These are phyloP conservation scores for Pseudogymnoascus sp. DNA, from an alignment of 2,329 filamentous ascomycete species.

Conservation along the genomic window DNA sequence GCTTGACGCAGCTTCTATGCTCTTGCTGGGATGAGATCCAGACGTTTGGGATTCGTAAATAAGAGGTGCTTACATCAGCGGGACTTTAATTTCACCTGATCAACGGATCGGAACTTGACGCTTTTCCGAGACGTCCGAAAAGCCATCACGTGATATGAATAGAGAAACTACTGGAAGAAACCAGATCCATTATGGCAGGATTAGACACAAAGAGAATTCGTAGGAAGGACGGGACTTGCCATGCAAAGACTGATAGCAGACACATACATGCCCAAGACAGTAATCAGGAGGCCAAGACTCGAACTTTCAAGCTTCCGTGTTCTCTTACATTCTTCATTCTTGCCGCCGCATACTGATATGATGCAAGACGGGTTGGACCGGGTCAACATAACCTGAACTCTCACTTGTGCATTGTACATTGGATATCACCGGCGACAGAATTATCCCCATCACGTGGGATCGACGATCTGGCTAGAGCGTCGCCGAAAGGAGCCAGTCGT, in stretches of 20 bases:
- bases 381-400: neutral
- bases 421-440: neutral
- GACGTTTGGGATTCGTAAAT: neutral
- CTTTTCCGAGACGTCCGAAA: neutral
- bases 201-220: neutral
- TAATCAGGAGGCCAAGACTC: neutral
- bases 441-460: neutral
- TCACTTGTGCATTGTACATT: neutral
- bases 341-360: too few relatives aligned
- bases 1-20: neutral
- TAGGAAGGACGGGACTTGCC: neutral
- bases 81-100: neutral
- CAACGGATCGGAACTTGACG: neutral
- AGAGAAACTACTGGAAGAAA: conserved; percentile 1
- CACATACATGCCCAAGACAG: neutral
- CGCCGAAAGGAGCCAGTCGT: neutral
- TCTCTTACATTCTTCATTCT: neutral
- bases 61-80: neutral
- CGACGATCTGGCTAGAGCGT: neutral
- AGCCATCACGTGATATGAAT: neutral
- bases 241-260: neutral
- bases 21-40: neutral
- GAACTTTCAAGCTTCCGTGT: neutral
- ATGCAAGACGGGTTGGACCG: neutral
- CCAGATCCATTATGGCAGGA: neutral